phyloP scores from a whole-genome alignment of 805 yeast genomes.

The Kazachstania africana region DNA sequence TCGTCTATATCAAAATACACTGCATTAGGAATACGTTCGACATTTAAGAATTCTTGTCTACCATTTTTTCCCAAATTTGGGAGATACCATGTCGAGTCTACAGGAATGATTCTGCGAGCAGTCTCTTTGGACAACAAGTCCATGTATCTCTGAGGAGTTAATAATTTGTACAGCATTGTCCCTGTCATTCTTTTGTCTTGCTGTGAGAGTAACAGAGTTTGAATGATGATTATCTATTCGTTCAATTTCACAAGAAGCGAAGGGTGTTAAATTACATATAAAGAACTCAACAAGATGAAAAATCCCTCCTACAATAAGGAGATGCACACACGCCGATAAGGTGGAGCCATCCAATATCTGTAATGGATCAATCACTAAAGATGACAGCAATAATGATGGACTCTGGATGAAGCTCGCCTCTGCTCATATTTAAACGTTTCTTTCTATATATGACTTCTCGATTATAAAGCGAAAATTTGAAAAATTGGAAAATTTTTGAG shows the following conservation, averaged over 20 bases:
- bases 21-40: conserved; percentile 52
- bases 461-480: too few species aligned
- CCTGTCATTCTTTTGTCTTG: conserved; percentile 13
- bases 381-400: too few species aligned
- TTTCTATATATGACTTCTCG: too few species aligned
- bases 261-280: too few species aligned
- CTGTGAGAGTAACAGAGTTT: not conserved
- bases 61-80: conserved; percentile 62
- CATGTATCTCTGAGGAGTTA: conserved; percentile 18
- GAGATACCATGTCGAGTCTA: conserved; percentile 90
- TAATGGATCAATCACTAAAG: too few species aligned
- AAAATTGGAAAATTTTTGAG: not conserved
- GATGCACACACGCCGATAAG: too few species aligned
- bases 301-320: too few species aligned
- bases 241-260: too few species aligned
- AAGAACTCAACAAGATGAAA: too few species aligned
- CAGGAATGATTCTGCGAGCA: conserved; percentile 35
- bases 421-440: too few species aligned
- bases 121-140: conserved; percentile 15
- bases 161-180: conserved; percentile 18
- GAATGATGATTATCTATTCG: not conserved
- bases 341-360: too few species aligned
- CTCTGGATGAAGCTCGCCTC: too few species aligned
- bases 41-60: conserved; percentile 38
- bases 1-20: conserved; percentile 71